Evolutionary conservation across 2,329 filamentous ascomycete genomes (phyloP).

Genomic region (Hirsutella minnesotensis): DNA sequence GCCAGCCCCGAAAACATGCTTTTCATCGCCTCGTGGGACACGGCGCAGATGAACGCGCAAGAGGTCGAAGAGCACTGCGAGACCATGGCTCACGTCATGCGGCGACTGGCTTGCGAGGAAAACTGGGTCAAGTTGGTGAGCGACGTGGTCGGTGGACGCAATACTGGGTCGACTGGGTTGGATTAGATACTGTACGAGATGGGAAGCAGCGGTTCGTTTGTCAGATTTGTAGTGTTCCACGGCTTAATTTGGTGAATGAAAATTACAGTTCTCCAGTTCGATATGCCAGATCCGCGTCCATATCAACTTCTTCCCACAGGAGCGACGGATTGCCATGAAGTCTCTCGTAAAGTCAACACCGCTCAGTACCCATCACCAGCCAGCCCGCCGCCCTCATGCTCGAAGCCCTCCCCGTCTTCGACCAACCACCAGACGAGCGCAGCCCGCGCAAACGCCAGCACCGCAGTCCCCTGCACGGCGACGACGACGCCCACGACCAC

Average conservation of each 20-base stretch:
- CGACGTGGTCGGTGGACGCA: not conserved
- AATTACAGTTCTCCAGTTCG: too few relatives aligned
- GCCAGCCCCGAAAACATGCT: constrained; percentile 19
- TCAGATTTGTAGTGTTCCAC: too few relatives aligned
- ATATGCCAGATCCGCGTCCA: too few relatives aligned
- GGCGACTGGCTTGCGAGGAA: constrained; percentile 12
- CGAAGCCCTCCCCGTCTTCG: too few relatives aligned
- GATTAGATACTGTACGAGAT: not conserved
- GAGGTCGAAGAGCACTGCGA: constrained; percentile 20
- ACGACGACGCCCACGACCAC: constrained; percentile 14
- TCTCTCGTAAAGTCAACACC: too few relatives aligned
- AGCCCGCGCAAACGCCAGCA: constrained; percentile 16
- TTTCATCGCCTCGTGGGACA: constrained; percentile 27
- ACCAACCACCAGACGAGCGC: constrained; percentile 15
- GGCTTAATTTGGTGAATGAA: too few relatives aligned
- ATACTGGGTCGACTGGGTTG: not conserved
- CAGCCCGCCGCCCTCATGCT: too few relatives aligned
- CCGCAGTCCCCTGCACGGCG: constrained; percentile 14
- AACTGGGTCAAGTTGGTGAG: constrained; percentile 14
- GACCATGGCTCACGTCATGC: constrained; percentile 16
- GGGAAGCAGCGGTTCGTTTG: too few relatives aligned
- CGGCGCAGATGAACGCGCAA: constrained; percentile 22
- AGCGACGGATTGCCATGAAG: too few relatives aligned
- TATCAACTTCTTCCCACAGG: too few relatives aligned
- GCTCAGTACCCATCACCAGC: too few relatives aligned